Evolutionary conservation across 768 basidiomycete species (phyloP), one percentile per base, ranked within the genome.

Genomic region (Suillus alpinus): DNA sequence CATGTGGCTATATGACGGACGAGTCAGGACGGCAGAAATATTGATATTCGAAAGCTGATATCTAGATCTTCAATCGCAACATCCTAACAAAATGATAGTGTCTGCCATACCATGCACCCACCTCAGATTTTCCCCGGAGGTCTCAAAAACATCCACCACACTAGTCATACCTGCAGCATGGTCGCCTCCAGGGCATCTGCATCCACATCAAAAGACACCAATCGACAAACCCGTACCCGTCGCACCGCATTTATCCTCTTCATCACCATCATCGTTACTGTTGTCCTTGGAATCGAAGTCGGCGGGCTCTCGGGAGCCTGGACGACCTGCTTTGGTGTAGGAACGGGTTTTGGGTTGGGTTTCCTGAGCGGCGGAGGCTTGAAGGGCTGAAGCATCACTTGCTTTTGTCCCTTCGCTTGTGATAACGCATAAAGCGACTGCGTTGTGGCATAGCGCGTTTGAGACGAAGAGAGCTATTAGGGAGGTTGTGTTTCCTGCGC

Each of bases 181-280:
- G 68, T 63, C 56, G 71, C 72, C 59, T 73, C 72, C n/a, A 75
- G 57, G 1, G 62, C 65, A 31, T 73, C 72, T 2, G 56, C 58
- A 40, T 73, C 72, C 63, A 73, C 12, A 31, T 65, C 71, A 57
- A 73, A 75, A 12, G 72, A 73, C 40, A 39, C 75, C 72, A 40
- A 73, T 73, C 0, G 72, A 73, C 26, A 73, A 73, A 36, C 75
- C 73, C 4, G 68, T 63, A 50, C 36, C 55, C 13, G 36, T 31
- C 31, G 43, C 9, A 16, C 59, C 44, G 2, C 53, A 39, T 20
- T 43, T 53, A 55, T 34, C 63, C 16, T 50, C 49, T 16, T 31
- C 29, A 6, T 3, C 49, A 50, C 18, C 31, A 34, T 31, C 46
- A 34, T 37, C 60, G 7, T 59, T n/a, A 10, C 29, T 57, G 9